Percentiles rank a stretch among this genome's conserved stretches.
These are phyloP conservation scores for Lumnitzera littorea DNA, from an alignment of 345 rosid genomes.

Conservation along the genomic window DNA sequence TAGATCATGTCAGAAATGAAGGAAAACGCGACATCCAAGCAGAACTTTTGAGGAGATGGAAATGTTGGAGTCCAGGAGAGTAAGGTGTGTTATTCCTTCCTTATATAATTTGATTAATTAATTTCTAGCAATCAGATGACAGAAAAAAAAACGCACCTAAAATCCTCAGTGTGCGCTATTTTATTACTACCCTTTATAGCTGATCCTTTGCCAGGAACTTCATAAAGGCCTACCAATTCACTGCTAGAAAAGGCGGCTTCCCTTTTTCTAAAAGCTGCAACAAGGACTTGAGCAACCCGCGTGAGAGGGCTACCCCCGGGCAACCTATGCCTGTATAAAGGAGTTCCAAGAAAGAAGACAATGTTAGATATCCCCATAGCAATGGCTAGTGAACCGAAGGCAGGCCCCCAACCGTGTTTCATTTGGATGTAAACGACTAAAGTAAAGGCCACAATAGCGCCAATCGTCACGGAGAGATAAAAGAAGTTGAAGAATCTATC, in stretches of 20 bases:
- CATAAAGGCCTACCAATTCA: slow-evolving; percentile 67
- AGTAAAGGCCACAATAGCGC: slow-evolving; percentile 86
- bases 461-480: slow-evolving; percentile 72
- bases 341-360: slow-evolving; percentile 77
- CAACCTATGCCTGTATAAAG: slow-evolving; percentile 80
- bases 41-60: too few relatives aligned
- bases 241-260: slow-evolving; percentile 54
- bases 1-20: too few relatives aligned
- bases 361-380: slow-evolving; percentile 84
- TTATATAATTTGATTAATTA: neutral
- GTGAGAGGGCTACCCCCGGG: slow-evolving; percentile 97
- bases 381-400: slow-evolving; percentile 76
- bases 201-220: slow-evolving; percentile 66
- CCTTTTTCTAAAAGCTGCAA: slow-evolving; percentile 65
- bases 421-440: slow-evolving; percentile 82
- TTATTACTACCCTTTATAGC: slow-evolving; percentile 77
- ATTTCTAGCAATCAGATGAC: neutral
- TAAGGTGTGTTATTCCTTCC: too few relatives aligned
- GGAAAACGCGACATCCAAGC: too few relatives aligned
- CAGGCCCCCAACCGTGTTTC: slow-evolving; percentile 75
- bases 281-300: slow-evolving; percentile 80
- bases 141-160: slow-evolving; percentile 32
- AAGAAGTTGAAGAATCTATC: slow-evolving; percentile 96
- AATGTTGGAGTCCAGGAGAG: too few relatives aligned
- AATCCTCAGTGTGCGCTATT: slow-evolving; percentile 57